A percentile compares a stretch with the other conserved stretches of the same genome.
Conservation (phyloP, 1,284 basidiomycete genomes). For the Marasmius oreades region DNA sequence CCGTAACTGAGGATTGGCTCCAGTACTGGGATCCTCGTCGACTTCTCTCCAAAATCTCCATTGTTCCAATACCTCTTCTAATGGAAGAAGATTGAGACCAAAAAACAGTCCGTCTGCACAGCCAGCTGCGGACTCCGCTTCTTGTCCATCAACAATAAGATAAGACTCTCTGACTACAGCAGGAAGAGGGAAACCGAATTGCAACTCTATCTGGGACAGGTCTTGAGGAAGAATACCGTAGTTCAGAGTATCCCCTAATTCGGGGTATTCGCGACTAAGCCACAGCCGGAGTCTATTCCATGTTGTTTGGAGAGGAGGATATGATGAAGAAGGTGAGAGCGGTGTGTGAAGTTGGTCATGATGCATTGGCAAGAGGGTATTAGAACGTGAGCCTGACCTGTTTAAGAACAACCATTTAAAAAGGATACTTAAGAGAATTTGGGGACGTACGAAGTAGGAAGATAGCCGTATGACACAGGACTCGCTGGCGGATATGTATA, state of each 20-base stretch:
- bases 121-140: conserved; percentile 80
- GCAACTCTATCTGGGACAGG: conserved; percentile 74
- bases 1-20: conserved; percentile 67
- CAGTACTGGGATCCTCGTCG: conserved; percentile 79
- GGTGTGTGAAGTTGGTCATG: conserved; percentile 44
- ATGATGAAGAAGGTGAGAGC: conserved; percentile 40
- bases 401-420: conserved; percentile 20
- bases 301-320: conserved; percentile 74
- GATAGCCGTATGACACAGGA: conserved; percentile 50
- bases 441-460: conserved; percentile 53
- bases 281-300: conserved; percentile 79
- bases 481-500: conserved; percentile 77
- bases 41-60: conserved; percentile 94
- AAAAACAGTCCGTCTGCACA: conserved; percentile 89
- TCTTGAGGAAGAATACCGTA: conserved; percentile 77
- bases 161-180: conserved; percentile 82
- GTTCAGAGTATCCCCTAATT: conserved; percentile 88
- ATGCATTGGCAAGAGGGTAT: conserved; percentile 67
- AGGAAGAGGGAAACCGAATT: conserved; percentile 80
- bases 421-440: conserved; percentile 4
- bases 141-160: conserved; percentile 80
- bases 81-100: conserved; percentile 77
- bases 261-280: conserved; percentile 81
- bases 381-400: conserved; percentile 44
- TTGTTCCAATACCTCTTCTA: conserved; percentile 89